These are phyloP conservation scores for Xerophyta viscosa DNA, from an alignment of 106 monocot genomes.

Conservation along the genomic window DNA sequence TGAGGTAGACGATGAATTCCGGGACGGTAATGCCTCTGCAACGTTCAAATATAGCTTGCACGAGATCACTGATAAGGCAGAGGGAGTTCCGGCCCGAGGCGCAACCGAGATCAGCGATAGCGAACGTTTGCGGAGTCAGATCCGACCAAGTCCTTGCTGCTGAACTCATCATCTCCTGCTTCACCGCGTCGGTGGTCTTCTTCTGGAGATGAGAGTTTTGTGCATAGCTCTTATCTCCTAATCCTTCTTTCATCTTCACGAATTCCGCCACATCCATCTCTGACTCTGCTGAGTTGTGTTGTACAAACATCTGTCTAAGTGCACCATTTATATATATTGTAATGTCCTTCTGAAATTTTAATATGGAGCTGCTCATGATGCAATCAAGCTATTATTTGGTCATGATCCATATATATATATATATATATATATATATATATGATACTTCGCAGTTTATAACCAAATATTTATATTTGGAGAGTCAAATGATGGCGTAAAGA, in stretches of 20 bases:
- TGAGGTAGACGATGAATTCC: not conserved
- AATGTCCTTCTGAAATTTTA: no score
- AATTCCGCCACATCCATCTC: conserved; percentile 44
- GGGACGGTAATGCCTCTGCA: not conserved
- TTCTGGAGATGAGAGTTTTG: conserved; percentile 34
- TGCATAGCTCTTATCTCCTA: conserved; percentile 55
- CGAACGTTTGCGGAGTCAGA: not conserved
- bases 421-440: no score
- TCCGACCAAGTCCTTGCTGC: not conserved
- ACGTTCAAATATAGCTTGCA: not conserved
- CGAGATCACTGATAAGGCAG: not conserved
- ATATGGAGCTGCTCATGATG: no score
- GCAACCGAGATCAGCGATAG: not conserved
- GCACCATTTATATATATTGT: no score
- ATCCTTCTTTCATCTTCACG: conserved; percentile 68
- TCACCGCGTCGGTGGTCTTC: not conserved
- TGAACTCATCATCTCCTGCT: not conserved
- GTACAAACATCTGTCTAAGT: no score
- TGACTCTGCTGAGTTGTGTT: no score
- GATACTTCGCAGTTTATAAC: no score
- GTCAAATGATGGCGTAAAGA: no score
- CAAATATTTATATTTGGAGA: no score
- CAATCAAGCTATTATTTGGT: no score
- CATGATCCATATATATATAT: no score
- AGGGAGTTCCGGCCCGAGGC: not conserved